These are phyloP conservation scores for Picochlorum sp. DNA, from an alignment of 139 green algal species.

Conservation along the genomic window DNA sequence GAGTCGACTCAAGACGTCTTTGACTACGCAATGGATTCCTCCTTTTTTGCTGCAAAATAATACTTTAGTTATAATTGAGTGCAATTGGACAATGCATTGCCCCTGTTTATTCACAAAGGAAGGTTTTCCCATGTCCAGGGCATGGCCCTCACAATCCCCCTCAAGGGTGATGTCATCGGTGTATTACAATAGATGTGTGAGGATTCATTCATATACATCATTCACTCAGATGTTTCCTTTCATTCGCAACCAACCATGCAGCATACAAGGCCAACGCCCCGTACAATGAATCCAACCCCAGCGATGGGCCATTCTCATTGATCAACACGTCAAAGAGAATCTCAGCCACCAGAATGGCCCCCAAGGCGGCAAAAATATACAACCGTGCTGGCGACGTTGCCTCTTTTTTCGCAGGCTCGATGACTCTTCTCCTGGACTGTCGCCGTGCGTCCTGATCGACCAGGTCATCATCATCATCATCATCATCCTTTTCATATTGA, in stretches of 20 bases:
- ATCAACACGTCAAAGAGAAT: slow-evolving; percentile 11
- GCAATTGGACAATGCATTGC: neutral
- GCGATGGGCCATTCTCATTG: slow-evolving; percentile 18
- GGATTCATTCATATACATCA: neutral
- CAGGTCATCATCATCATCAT: neutral
- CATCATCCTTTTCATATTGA: slow-evolving; percentile 4
- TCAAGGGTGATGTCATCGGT: neutral
- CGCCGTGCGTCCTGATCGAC: slow-evolving; percentile 17
- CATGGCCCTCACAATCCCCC: no score
- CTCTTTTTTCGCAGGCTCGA: slow-evolving; percentile 18
- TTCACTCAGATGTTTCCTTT: slow-evolving; percentile 7
- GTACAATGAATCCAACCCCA: slow-evolving; percentile 22
- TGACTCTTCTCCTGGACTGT: slow-evolving; percentile 5
- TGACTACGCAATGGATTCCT: neutral
- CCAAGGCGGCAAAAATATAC: slow-evolving; percentile 20
- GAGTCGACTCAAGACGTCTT: no score
- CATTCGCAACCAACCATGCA: slow-evolving; percentile 10
- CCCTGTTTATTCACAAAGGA: neutral
- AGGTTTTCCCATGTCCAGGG: no score
- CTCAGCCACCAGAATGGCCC: slow-evolving; percentile 10
- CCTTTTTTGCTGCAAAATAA: neutral
- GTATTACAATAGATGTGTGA: slow-evolving; percentile 6
- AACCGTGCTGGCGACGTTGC: slow-evolving; percentile 5
- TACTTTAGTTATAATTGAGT: neutral
- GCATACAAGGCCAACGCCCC: slow-evolving; percentile 11